Conservation (phyloP, 2,329 filamentous ascomycete species). For the Chaetomiaceae sp. region DNA sequence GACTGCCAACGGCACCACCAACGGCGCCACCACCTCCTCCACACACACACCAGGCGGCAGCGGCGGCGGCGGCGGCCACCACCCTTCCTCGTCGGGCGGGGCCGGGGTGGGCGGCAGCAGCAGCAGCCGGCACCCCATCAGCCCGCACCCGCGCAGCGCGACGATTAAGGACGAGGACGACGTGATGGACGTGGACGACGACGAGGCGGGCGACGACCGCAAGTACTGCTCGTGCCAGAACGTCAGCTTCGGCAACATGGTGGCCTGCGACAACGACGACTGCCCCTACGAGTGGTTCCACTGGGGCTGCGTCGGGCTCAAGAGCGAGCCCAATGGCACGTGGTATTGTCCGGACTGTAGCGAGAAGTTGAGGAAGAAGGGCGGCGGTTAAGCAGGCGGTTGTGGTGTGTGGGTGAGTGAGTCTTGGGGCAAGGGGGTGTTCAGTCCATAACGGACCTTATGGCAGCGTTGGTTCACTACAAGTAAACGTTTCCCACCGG, state of each 20-base stretch:
- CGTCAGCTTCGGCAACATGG: conserved; percentile 82
- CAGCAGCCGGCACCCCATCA: neutral
- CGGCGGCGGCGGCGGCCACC: neutral
- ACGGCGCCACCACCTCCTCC: neutral
- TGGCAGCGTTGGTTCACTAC: too few relatives aligned
- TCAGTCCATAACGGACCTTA: too few relatives aligned
- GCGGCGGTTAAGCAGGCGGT: neutral
- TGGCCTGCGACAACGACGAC: conserved; percentile 77
- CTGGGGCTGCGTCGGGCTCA: conserved; percentile 66
- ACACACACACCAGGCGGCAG: neutral
- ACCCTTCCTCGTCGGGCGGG: too few relatives aligned
- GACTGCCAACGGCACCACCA: neutral
- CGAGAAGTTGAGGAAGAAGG: conserved; percentile 44
- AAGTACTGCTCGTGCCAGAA: conserved; percentile 81
- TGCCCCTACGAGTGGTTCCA: conserved; percentile 86
- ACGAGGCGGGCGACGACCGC: conserved; percentile 69
- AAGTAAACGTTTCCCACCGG: too few relatives aligned
- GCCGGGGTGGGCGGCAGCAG: neutral
- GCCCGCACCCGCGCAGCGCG: neutral
- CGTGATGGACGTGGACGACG: conserved; percentile 51
- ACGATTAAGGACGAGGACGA: conserved; percentile 43
- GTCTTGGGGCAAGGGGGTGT: too few relatives aligned
- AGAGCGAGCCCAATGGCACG: conserved; percentile 60
- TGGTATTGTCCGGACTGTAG: conserved; percentile 63
- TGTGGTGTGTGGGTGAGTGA: neutral